Conservation (phyloP, 179 eudicot species). For the Corrigiola litoralis region DNA sequence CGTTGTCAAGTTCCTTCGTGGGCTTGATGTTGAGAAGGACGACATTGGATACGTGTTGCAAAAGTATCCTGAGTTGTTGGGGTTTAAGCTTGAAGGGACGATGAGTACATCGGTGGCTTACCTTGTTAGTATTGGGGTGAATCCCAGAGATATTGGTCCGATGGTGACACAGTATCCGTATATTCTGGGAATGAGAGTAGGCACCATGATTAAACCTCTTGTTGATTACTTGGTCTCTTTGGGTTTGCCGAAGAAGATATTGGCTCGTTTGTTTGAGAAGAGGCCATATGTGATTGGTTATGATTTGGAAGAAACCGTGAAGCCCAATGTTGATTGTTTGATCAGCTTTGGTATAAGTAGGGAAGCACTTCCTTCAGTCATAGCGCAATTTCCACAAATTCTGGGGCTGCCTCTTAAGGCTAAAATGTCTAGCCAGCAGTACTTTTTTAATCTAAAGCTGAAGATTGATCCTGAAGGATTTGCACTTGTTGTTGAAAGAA, state of each 20-base stretch:
- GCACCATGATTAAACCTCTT: slow-evolving; percentile 87
- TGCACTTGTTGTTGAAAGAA: slow-evolving; percentile 64
- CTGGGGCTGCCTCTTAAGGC: slow-evolving; percentile 91
- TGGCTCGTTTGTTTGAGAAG: slow-evolving; percentile 87
- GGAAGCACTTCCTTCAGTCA: slow-evolving; percentile 56
- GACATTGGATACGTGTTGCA: slow-evolving; percentile 85
- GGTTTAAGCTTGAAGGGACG: slow-evolving; percentile 93
- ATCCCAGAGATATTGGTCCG: slow-evolving; percentile 90
- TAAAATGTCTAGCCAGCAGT: slow-evolving; percentile 80
- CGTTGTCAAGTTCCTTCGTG: slow-evolving; percentile 73
- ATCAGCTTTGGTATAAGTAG: slow-evolving; percentile 68
- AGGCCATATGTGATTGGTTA: slow-evolving; percentile 79
- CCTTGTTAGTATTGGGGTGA: slow-evolving; percentile 87
- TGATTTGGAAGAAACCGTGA: slow-evolving; percentile 72
- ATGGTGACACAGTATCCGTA: slow-evolving; percentile 91
- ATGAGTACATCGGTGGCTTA: slow-evolving; percentile 96
- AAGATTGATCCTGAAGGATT: slow-evolving; percentile 93
- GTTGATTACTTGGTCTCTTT: slow-evolving; percentile 77
- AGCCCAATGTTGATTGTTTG: slow-evolving; percentile 84
- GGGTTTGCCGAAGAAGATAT: slow-evolving; percentile 81
- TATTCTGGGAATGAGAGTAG: slow-evolving; percentile 93
- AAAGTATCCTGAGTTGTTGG: slow-evolving; percentile 84
- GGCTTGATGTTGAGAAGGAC: slow-evolving; percentile 81
- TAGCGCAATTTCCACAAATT: slow-evolving; percentile 85
- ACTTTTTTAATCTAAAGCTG: slow-evolving; percentile 77